phyloP scores from a whole-genome alignment of 2,329 filamentous ascomycete species.

The Endoconidiophora laricicola region DNA sequence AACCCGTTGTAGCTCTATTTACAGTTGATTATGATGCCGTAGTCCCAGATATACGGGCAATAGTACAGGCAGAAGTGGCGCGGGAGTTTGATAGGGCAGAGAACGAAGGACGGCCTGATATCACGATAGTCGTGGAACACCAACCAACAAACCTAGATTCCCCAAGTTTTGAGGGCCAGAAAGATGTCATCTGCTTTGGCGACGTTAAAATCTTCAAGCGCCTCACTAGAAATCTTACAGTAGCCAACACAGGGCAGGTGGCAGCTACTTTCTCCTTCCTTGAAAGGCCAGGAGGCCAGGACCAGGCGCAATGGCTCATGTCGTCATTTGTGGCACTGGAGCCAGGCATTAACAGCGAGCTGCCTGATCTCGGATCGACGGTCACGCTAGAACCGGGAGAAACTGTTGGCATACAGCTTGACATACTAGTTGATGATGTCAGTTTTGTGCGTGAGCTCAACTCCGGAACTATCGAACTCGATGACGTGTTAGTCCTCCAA shows the following conservation, averaged over 20 bases:
- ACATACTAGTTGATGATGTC: constrained; percentile 47
- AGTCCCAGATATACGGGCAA: constrained; percentile 67
- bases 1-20: constrained; percentile 74
- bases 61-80: constrained; percentile 72
- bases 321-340: constrained; percentile 42
- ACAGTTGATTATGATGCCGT: constrained; percentile 74
- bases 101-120: constrained; percentile 69
- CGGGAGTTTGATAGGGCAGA: constrained; percentile 78
- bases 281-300: constrained; percentile 42
- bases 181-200: constrained; percentile 61
- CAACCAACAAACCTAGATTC: constrained; percentile 19
- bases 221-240: constrained; percentile 52
- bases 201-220: constrained; percentile 51
- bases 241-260: constrained; percentile 84
- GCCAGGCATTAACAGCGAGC: constrained; percentile 20
- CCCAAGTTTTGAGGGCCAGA: constrained; percentile 18
- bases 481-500: constrained; percentile 76
- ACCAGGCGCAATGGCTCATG: constrained; percentile 48
- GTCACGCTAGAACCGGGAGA: constrained; percentile 74
- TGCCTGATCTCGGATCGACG: constrained; percentile 24
- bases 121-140: constrained; percentile 67
- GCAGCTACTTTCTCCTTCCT: constrained; percentile 66
- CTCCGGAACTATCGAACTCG: constrained; percentile 44
- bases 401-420: constrained; percentile 53
- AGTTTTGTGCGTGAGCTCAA: constrained; percentile 56